Base-by-base conservation (phyloP, 805 yeast species). In the Maudiozyma pseudohumilis region DNA sequence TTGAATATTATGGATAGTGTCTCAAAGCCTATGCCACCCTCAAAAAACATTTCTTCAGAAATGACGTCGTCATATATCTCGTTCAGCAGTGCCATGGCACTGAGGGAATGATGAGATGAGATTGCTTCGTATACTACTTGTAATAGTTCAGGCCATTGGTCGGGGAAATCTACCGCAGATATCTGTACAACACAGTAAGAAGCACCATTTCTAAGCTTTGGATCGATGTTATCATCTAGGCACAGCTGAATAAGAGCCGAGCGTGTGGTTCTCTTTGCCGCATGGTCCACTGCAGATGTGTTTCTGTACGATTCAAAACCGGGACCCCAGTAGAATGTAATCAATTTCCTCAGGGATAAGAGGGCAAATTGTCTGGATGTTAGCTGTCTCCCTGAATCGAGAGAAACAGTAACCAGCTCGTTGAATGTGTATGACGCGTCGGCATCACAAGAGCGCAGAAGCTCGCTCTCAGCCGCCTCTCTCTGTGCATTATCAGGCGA, bases 81-180 rank as follows among this genome's bases (percentile, higher is more conserved):
- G 47, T 71, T 75, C 32, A 85, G 61, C 3, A 81, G 75, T 4
- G 71, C 53, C 41, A 81, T 52, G 0, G 80, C 75, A 13, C 83
- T 83, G 22, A 74, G 36, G 2, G 56, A 48, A 3, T 52, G 49
- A 1, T 45, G 25, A 8, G 63, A 52, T 8, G 56, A 49, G 25
- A 72, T 65, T 20, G 58, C 55, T 2, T 51, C 52, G 48, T 75
- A 77, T 16, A 85, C 50, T 6, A 56, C 56, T 24, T 59, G 52
- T 39, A 83, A 53, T 33, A 88, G 63, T 17, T 67, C 70, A 0
- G 96, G 95, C 97, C 97, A 89, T 54, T 86, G 94, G 53, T 92
- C 97, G 0, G 98, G 98, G 52, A 74, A 89, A 52, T 89, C 98
- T 1, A 78, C 82, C 3, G 82, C 80, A 0, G 95, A 86, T 12